Base-by-base conservation (phyloP, 202 grass and related monocot genomes). In the Carex arenaria region DNA sequence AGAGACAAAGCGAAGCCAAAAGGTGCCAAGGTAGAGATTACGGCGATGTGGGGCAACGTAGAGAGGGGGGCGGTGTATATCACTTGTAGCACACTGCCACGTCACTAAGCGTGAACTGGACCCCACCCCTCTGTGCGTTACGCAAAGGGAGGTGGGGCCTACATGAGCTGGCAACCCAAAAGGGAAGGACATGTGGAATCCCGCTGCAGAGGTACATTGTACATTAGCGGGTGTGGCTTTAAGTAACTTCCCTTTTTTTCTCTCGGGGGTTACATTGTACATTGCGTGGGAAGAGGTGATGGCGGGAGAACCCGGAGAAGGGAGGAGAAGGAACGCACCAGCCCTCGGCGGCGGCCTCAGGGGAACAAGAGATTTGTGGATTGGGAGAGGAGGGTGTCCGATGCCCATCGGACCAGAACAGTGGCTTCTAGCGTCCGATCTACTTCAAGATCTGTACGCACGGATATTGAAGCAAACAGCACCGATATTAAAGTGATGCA, bases 41-140 rank as follows among this genome's bases (percentile, higher is more conserved):
- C 9, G 26, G 18, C 31, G 11, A 61, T 32, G 59, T 26, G 26
- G 28, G 56, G 40, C 53, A 10, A 9, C 8, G 43, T 10, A 2
- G 45, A 1, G 10, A 1, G 15, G 78, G 42, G 34, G 38, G 79
- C 61, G 64, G 22, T 7, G 9, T 64, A 82, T 69, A 82, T 82
- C 63, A 82, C 69, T 70, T 53, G 51, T 53, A 14, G 28, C 64
- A 17, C 80, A 67, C 7, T 82, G 64, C 80, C 80, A 82, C 80
- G 80, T 82, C 62, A 82, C 28, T n/a, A 43, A 42, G 14, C 63
- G 23, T 54, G 80, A 30, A 31, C 61, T 28, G 3, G 40, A 64
- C 55, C 79, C 79, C 79, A 81, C 59, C 38, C 5, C 71, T 30
- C 54, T 78, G 52, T 78, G 74, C 54, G 74, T 54, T 60, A 54